These are phyloP conservation scores for Cornus kousa DNA, from an alignment of 148 eudicot species.

Conservation along the genomic window DNA sequence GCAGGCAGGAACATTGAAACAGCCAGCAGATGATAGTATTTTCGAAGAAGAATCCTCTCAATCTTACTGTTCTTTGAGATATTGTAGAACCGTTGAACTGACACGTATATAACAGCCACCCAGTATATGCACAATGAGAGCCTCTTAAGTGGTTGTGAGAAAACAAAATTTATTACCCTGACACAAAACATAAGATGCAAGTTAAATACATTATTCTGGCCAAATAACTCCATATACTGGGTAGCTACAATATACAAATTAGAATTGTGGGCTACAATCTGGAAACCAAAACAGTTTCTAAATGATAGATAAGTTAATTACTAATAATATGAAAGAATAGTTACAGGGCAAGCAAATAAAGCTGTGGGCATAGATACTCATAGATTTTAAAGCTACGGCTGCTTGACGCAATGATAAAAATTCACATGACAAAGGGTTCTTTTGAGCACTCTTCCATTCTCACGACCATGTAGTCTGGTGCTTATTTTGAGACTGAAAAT, in stretches of 20 bases:
- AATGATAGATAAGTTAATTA: background rate
- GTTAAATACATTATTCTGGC: background rate
- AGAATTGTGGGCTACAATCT: background rate
- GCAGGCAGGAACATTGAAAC: slow-evolving; percentile 95
- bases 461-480: no score
- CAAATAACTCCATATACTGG: background rate
- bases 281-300: background rate
- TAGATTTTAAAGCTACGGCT: background rate
- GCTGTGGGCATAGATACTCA: background rate
- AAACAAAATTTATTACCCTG: slow-evolving; percentile 79
- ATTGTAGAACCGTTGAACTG: slow-evolving; percentile 66
- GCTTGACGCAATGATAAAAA: background rate
- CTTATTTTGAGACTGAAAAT: no score
- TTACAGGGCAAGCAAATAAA: background rate
- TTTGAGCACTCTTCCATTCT: no score
- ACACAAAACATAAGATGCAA: slow-evolving; percentile 10
- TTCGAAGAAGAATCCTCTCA: slow-evolving; percentile 91
- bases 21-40: slow-evolving; percentile 94
- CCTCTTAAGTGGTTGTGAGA: slow-evolving; percentile 89
- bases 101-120: slow-evolving; percentile 60
- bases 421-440: no score
- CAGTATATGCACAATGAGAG: slow-evolving; percentile 80
- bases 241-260: background rate
- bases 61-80: slow-evolving; percentile 84
- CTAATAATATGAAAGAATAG: background rate